Evolutionary conservation across 108 stramenopile species (phyloP).

Genomic region (Cyclotella kingstonii): DNA sequence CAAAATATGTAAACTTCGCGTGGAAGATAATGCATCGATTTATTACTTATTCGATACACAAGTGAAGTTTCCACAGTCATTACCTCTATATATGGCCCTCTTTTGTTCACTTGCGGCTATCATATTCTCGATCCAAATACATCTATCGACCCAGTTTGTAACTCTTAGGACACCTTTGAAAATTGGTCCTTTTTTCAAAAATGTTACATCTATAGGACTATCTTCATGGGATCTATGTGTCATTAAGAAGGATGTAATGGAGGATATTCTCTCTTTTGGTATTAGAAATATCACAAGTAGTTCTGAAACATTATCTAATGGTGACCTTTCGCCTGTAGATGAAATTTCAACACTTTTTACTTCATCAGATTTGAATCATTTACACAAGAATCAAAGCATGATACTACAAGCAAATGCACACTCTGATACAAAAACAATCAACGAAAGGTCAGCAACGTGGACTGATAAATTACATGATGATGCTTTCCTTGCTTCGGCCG

Average conservation of each 20-base stretch:
- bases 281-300: not conserved
- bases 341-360: too few species aligned
- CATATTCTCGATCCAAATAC: conserved; percentile 21
- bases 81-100: conserved; percentile 24
- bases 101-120: conserved; percentile 29
- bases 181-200: conserved; percentile 20
- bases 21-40: too few species aligned
- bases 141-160: conserved; percentile 25
- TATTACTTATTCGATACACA: not conserved
- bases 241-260: conserved; percentile 18
- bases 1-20: too few species aligned
- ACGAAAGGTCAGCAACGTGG: too few species aligned
- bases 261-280: conserved; percentile 6
- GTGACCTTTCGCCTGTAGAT: too few species aligned
- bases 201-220: conserved; percentile 20
- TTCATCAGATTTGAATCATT: too few species aligned
- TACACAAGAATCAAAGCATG: too few species aligned
- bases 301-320: too few species aligned
- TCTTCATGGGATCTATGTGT: conserved; percentile 28
- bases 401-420: too few species aligned
- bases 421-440: too few species aligned
- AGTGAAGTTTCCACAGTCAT: not conserved
- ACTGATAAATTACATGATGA: conserved; percentile 15
- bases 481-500: conserved; percentile 19
- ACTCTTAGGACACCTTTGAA: conserved; percentile 15